Evolutionary conservation across 1,139 yeast genomes (phyloP).

Genomic region (Scheffersomyces quercinus): DNA sequence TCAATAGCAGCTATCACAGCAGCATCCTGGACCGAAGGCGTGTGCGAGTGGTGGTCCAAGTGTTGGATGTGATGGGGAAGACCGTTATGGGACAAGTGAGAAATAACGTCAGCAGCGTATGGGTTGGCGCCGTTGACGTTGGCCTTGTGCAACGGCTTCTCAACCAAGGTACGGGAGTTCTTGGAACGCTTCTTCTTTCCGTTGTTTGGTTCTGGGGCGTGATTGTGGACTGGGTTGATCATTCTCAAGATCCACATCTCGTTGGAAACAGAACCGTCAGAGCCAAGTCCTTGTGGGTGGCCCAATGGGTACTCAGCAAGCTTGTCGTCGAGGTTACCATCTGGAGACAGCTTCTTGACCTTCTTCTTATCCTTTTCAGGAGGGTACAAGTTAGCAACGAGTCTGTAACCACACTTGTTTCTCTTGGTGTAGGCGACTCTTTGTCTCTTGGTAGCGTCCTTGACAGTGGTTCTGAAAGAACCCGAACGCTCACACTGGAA

Average conservation of each 20-base stretch:
- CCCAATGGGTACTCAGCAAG: conserved; percentile 18
- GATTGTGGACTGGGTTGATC: conserved; percentile 51
- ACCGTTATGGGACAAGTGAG: conserved; percentile 11
- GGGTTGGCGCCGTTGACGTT: conserved; percentile 13
- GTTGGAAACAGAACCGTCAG: conserved; percentile 11
- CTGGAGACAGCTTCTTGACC: conserved; percentile 21
- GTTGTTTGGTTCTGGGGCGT: conserved; percentile 44
- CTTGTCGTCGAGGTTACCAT: conserved; percentile 27
- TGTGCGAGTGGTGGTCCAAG: conserved; percentile 23
- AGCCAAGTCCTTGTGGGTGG: conserved; percentile 9
- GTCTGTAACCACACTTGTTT: conserved; percentile 49
- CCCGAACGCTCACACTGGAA: conserved; percentile 54
- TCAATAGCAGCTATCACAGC: conserved; percentile 51
- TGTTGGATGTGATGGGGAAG: conserved; percentile 21
- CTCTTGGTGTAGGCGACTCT: conserved; percentile 54
- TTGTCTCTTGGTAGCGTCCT: conserved; percentile 48
- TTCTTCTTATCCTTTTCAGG: conserved; percentile 42
- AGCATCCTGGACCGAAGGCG: conserved; percentile 43
- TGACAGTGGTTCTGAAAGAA: conserved; percentile 49
- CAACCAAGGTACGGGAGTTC: conserved; percentile 44
- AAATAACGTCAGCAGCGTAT: conserved; percentile 3
- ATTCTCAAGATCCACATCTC: conserved; percentile 53
- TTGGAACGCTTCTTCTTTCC: conserved; percentile 40
- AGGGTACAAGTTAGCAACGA: conserved; percentile 50
- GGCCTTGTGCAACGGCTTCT: conserved; percentile 41